Conservation (phyloP, 139 green algal species). For the Chlorella sorokiniana region DNA sequence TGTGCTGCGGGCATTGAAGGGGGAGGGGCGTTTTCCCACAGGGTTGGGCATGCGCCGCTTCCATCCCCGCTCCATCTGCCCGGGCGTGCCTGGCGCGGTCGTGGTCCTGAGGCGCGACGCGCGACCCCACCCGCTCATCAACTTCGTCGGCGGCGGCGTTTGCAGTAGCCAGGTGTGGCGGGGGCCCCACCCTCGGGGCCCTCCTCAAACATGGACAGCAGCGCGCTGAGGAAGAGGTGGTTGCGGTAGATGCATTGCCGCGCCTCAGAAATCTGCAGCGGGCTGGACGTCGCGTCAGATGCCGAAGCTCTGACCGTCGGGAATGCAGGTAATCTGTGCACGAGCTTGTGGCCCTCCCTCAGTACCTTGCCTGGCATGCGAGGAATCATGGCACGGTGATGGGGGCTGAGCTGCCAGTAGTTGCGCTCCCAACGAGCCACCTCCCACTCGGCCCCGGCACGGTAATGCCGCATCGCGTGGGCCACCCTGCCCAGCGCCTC, state of each 20-base stretch:
- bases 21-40: background rate
- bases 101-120: constrained; percentile 36
- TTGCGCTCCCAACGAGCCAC: constrained; percentile 80
- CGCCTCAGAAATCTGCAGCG: constrained; percentile 20
- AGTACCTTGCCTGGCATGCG: constrained; percentile 16
- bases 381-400: constrained; percentile 11
- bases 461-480: constrained; percentile 72
- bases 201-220: constrained; percentile 37
- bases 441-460: constrained; percentile 57
- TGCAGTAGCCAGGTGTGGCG: constrained; percentile 31
- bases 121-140: background rate
- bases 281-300: background rate
- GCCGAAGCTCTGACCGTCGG: background rate
- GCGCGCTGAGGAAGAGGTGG: constrained; percentile 64
- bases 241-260: constrained; percentile 63
- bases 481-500: constrained; percentile 64
- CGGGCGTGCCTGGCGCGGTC: constrained; percentile 46
- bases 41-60: background rate
- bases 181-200: background rate
- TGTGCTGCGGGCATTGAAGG: background rate
- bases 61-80: background rate
- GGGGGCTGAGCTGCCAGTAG: constrained; percentile 44
- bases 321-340: background rate
- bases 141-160: constrained; percentile 30
- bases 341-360: background rate